These are phyloP conservation scores for Pseudozyma sp. DNA, from an alignment of 1,284 basidiomycete species.

Conservation along the genomic window DNA sequence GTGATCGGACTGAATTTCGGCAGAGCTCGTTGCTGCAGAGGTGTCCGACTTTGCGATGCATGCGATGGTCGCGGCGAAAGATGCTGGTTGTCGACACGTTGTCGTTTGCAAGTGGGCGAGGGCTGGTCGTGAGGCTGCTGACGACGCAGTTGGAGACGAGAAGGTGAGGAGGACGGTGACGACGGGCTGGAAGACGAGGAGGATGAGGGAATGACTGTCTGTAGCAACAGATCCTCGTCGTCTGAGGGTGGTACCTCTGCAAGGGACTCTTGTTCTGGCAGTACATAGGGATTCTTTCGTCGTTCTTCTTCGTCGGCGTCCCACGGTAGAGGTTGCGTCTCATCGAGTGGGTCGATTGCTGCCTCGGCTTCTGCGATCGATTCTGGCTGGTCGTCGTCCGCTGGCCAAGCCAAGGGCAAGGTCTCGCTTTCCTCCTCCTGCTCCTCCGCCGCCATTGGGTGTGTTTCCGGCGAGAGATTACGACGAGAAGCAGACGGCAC, in stretches of 20 bases:
- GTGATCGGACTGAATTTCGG: conserved; percentile 20
- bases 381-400: conserved; percentile 3
- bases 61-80: conserved; percentile 1
- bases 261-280: neutral
- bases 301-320: conserved; percentile 3
- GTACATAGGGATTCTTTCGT: no score
- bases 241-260: conserved; percentile 29
- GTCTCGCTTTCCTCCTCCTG: conserved; percentile 24
- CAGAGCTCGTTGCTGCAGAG: neutral
- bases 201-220: conserved; percentile 2
- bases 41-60: neutral
- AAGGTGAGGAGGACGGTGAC: conserved; percentile 5
- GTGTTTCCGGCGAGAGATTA: neutral
- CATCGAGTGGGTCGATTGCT: conserved; percentile 1
- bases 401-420: conserved; percentile 16
- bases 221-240: conserved; percentile 31
- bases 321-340: conserved; percentile 28
- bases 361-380: neutral
- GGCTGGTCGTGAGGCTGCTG: neutral
- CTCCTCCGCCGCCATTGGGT: neutral
- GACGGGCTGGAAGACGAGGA: conserved; percentile 1
- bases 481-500: neutral
- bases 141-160: neutral
- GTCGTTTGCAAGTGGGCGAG: conserved; percentile 5
- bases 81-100: conserved; percentile 3